Conservation (phyloP, 2,329 filamentous ascomycete genomes). For the Hypoxylon sp. region DNA sequence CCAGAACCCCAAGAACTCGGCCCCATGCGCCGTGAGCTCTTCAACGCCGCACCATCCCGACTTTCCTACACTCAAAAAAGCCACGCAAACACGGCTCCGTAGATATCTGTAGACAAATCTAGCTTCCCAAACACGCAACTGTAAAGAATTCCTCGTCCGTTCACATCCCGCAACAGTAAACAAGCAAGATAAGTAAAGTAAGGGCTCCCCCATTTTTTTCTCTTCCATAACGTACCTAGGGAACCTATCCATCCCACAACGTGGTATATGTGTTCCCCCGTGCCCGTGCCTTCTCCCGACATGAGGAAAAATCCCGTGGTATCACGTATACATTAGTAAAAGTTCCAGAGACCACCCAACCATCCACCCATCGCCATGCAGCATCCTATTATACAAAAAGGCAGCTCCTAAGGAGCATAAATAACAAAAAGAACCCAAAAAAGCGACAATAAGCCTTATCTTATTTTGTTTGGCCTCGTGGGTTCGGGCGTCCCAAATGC, state of each 20-base stretch:
- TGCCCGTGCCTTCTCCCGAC: constrained; percentile 16
- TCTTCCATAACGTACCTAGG: constrained; percentile 1
- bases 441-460: constrained; percentile 37
- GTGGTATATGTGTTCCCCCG: constrained; percentile 15
- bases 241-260: constrained; percentile 19
- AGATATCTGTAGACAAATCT: background rate
- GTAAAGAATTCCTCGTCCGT: background rate
- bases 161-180: background rate
- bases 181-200: background rate
- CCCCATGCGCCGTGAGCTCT: background rate
- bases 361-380: constrained; percentile 39
- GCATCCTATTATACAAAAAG: constrained; percentile 43
- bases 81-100: background rate
- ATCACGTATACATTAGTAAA: constrained; percentile 39
- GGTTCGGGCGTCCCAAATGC: constrained; percentile 37
- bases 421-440: constrained; percentile 2
- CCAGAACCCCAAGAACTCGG: background rate
- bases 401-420: constrained; percentile 25
- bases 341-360: constrained; percentile 8
- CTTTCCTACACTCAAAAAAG: background rate
- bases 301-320: constrained; percentile 39
- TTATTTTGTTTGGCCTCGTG: constrained; percentile 30
- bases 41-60: background rate
- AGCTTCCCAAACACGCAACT: constrained; percentile 24
- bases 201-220: constrained; percentile 13